A percentile compares a stretch with the other conserved stretches of the same genome.
Evolutionary conservation across 768 basidiomycete species (phyloP).

Genomic region (Auricularia heimuer): DNA sequence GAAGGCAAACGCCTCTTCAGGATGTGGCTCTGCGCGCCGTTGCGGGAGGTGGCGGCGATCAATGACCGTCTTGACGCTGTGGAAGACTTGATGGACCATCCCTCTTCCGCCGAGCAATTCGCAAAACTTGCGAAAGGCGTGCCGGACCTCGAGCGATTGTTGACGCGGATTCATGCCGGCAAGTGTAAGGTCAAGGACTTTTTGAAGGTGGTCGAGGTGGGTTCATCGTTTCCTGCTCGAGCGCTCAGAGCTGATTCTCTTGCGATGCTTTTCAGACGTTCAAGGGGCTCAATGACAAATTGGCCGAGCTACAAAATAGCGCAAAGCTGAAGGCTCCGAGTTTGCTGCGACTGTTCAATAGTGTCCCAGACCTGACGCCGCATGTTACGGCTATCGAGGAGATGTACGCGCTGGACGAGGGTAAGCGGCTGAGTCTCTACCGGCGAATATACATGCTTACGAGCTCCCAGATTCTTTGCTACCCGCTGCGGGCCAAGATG

Average conservation of each 20-base stretch:
- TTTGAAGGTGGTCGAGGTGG: constrained; percentile 66
- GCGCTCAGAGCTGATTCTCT: constrained; percentile 3
- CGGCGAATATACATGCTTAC: not conserved
- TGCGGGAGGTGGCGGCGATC: constrained; percentile 74
- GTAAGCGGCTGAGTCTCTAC: constrained; percentile 22
- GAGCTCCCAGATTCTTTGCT: constrained; percentile 45
- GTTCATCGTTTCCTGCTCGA: constrained; percentile 12
- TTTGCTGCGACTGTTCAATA: constrained; percentile 62
- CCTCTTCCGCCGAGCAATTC: constrained; percentile 69
- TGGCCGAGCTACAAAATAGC: constrained; percentile 50
- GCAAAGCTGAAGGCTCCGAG: constrained; percentile 75
- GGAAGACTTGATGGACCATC: constrained; percentile 76
- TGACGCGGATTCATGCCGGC: constrained; percentile 81
- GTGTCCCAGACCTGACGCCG: constrained; percentile 68
- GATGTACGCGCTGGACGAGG: constrained; percentile 62
- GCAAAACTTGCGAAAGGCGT: constrained; percentile 65
- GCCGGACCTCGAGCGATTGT: constrained; percentile 84
- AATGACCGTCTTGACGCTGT: constrained; percentile 94
- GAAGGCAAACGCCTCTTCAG: constrained; percentile 90
- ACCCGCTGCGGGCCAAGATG: constrained; percentile 78
- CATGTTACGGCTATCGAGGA: constrained; percentile 63
- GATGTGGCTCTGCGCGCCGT: constrained; percentile 91
- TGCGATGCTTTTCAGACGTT: constrained; percentile 46
- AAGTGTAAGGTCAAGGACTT: constrained; percentile 85
- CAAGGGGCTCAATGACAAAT: constrained; percentile 56